Conservation (phyloP, 2,329 filamentous ascomycete genomes). For the Colletotrichum viniferum region DNA sequence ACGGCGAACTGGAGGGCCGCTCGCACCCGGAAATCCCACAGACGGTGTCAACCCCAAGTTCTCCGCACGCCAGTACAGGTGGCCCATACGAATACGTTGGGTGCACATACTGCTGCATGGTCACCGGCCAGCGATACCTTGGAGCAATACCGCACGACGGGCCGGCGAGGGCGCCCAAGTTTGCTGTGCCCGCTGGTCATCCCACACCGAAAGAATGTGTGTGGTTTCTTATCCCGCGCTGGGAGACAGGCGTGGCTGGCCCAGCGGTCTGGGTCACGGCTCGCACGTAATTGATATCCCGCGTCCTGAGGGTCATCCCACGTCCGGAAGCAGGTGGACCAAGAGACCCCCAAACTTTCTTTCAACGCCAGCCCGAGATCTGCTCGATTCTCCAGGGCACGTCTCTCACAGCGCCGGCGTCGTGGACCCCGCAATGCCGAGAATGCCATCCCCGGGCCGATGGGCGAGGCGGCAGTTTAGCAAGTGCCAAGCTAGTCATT, state of each 20-base stretch:
- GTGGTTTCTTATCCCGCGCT: neutral
- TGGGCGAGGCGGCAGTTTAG: neutral
- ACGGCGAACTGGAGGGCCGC: neutral
- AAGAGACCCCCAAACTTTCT: slow-evolving; percentile 21
- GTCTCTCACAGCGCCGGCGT: neutral
- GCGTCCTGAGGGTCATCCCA: slow-evolving; percentile 10
- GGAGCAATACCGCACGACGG: neutral
- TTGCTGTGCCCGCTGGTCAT: neutral
- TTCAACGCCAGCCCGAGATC: slow-evolving; percentile 4
- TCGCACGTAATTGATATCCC: slow-evolving; percentile 3
- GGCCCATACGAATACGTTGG: neutral
- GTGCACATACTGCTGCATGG: neutral
- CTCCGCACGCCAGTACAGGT: neutral
- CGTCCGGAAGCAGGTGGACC: slow-evolving; percentile 18
- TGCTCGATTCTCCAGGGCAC: neutral
- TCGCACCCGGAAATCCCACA: neutral
- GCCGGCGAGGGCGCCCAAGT: neutral
- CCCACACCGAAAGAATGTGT: neutral
- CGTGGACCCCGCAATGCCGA: neutral
- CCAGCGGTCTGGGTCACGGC: slow-evolving; percentile 2
- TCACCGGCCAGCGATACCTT: neutral
- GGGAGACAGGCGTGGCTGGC: neutral
- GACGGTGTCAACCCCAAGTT: neutral
- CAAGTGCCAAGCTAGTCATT: neutral
- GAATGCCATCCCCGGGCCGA: neutral